Evolutionary conservation across 148 eudicot species (phyloP).

Genomic region (Amaranthus hypochondriacus): DNA sequence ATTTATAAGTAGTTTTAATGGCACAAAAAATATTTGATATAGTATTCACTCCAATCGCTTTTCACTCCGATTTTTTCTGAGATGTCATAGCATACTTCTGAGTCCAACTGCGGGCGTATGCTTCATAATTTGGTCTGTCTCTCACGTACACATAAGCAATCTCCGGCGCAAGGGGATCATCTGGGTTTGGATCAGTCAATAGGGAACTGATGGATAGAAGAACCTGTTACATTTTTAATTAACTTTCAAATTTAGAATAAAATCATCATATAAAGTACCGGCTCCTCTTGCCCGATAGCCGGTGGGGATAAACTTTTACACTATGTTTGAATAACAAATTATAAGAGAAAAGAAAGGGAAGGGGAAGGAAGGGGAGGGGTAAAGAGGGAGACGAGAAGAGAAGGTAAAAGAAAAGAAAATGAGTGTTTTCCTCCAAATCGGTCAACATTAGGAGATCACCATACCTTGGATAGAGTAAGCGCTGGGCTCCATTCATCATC

Average conservation of each 20-base stretch:
- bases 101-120: conserved; percentile 39
- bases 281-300: too few relatives aligned
- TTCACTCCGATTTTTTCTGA: background rate
- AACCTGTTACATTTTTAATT: conserved; percentile 23
- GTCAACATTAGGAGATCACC: background rate
- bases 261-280: too few relatives aligned
- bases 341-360: too few relatives aligned
- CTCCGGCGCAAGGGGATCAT: conserved; percentile 43
- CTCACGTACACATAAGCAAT: conserved; percentile 50
- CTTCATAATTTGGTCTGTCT: conserved; percentile 37
- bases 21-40: background rate
- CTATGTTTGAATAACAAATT: too few relatives aligned
- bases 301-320: too few relatives aligned
- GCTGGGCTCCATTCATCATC: conserved; percentile 38
- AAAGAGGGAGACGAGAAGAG: too few relatives aligned
- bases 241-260: background rate
- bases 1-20: background rate
- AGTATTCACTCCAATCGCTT: conserved; percentile 25
- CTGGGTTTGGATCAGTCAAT: conserved; percentile 45
- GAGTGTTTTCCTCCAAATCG: too few relatives aligned
- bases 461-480: conserved; percentile 33
- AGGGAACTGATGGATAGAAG: conserved; percentile 45
- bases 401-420: too few relatives aligned
- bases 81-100: conserved; percentile 30
- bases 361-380: too few relatives aligned